Evolutionary conservation across 2,329 filamentous ascomycete species (phyloP), one percentile per base, ranked within the genome.

Genomic region (Alternaria consortialis): DNA sequence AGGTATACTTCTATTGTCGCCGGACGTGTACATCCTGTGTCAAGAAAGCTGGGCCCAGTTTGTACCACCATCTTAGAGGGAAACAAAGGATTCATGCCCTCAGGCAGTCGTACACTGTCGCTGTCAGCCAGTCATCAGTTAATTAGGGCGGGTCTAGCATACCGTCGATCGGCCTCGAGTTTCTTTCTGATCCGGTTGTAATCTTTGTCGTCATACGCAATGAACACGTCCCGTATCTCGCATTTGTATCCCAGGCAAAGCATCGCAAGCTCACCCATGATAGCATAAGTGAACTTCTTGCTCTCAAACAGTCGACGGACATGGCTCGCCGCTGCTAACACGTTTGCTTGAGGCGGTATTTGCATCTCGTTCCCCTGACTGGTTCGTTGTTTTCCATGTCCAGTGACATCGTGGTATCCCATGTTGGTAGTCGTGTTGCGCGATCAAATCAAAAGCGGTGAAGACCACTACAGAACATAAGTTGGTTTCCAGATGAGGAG

Each of bases 141-240:
- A 32, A 13, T 6, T 20, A 25, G 3, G 1, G 7, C 8, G 23
- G 12, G 3, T 27, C 27, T 37, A 37, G 23, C 65, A 50, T 74
- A 74, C 74, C 75, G 66, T 40, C 53, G 66, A 31, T 77, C 73
- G 12, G 55, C 50, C 29, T 73, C 71, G 8, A 78, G 58, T 53
- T 75, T 76, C 7, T 56, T 43, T 39, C 68, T 74, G 8, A 78
- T 67, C 7, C 69, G 68, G 20, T 64, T 56, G 40, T 70, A 77
- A 27, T 77, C 73, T 48, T 61, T 68, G 36, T 72, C 72, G 36
- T 77, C 75, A 43, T 77, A 78, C 1, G 73, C 74, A 32, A 78
- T 71, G 31, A 77, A 73, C 5, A 78, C 60, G 37, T 76, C 74
- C 3, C 67, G 64, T 66, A 74, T 69, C 15, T 73, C 72, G 32